Base-by-base conservation (phyloP, 352 stramenopile genomes). In the Globisporangium echinulatum region DNA sequence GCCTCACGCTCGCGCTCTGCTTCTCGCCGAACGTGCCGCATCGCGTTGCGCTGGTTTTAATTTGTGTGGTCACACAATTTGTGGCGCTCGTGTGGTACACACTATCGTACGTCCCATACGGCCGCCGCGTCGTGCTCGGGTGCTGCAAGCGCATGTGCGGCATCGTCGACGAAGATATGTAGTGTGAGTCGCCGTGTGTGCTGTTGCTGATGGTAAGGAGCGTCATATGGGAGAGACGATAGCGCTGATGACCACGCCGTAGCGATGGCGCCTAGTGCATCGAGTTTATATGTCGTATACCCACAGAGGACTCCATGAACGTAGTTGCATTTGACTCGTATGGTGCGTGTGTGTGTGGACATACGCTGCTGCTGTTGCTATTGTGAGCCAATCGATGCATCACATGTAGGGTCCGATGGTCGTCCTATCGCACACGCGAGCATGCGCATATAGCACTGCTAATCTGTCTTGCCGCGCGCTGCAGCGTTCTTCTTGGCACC, bases 21-120 rank as follows among this genome's bases (percentile, higher is more conserved):
- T 94, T 92, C 61, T 79, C 71, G 19, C 76, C 63, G 39, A 62
- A 82, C 54, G 69, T 93, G 11, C 80, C 85, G 38, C 78, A 91
- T 60, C 86, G 86, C 38, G 59, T 88, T 14, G 64, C 79, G 9
- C 64, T 92, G 15, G 79, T 95, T 50, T 63, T 94, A 56, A 37
- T 94, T 7, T 90, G 77, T 4, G 79, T 96, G 25, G 25, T 88
- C 5, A 72, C 82, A 38, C 87, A 96, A 67, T 92, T 93, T 62
- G 14, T 79, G 11, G 82, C 87, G 53, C 77, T 94, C 36, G 49
- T 90, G 10, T 96, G 87, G 87, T 94, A 94, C 69, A 92, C 82
- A 58, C 64, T 94, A 13, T 94, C 85, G n/a, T 96, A 93, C 67
- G 71, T 96, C 0, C 87, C 87, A 1, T 96, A 93, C 62, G 87